phyloP scores from a whole-genome alignment of 2,329 filamentous ascomycete species.

The Talaromyces sp. region DNA sequence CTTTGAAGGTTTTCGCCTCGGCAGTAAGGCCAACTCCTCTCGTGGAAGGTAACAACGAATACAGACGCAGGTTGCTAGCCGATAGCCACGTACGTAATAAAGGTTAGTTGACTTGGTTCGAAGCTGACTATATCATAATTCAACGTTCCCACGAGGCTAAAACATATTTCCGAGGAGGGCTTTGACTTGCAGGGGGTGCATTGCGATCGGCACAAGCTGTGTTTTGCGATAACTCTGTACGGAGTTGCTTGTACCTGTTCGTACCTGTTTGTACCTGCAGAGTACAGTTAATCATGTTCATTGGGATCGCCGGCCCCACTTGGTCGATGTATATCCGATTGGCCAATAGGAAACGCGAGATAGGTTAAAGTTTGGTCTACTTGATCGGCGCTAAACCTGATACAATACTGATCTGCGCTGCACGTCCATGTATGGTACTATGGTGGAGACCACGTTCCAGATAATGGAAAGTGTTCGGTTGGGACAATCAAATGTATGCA shows the following conservation, averaged over 20 bases:
- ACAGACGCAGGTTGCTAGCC: not conserved
- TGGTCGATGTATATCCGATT: not conserved
- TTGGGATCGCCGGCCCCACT: not conserved
- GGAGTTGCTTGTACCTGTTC: not conserved
- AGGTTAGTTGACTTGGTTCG: not conserved
- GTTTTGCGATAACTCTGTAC: not conserved
- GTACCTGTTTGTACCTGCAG: not conserved
- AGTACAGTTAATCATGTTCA: not conserved
- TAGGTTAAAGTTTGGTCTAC: not conserved
- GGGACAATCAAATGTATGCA: not conserved
- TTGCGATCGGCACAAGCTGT: not conserved
- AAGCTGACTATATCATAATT: not conserved
- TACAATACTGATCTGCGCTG: not conserved
- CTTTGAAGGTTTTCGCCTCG: not conserved
- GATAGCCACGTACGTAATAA: not conserved
- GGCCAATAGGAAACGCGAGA: not conserved
- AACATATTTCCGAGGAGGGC: not conserved
- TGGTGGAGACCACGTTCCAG: not conserved
- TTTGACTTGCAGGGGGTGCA: not conserved
- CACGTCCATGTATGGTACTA: not conserved
- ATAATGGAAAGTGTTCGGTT: not conserved
- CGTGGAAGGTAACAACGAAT: not conserved
- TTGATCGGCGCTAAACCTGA: not conserved
- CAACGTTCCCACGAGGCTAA: not conserved
- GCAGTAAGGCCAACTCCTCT: not conserved